These are phyloP conservation scores for Hyphopichia burtonii DNA, from an alignment of 1,139 yeast species.

Conservation along the genomic window DNA sequence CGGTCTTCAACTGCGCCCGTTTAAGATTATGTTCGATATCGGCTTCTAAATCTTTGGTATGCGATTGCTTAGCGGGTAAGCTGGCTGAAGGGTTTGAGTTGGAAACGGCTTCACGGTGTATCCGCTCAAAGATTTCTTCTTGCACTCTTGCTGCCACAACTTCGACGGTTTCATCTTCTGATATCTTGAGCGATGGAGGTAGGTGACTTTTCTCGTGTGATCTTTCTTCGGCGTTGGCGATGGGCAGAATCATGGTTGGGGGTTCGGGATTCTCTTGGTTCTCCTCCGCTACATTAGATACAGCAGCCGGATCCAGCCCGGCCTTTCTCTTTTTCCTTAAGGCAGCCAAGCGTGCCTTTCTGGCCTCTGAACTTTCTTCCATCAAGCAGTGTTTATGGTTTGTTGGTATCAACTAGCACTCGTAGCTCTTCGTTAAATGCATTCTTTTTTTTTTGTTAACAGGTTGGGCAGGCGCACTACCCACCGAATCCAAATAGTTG, in stretches of 20 bases:
- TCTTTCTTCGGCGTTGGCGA: too few species aligned
- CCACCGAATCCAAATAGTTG: neutral
- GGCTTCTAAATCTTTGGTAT: constrained; percentile 28
- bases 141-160: constrained; percentile 24
- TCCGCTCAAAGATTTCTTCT: constrained; percentile 15
- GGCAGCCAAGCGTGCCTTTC: constrained; percentile 25
- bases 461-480: too few species aligned
- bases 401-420: too few species aligned
- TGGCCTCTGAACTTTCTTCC: constrained; percentile 11
- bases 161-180: constrained; percentile 27
- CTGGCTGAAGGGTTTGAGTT: neutral
- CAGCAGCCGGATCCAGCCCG: neutral
- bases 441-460: too few species aligned
- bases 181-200: constrained; percentile 11
- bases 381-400: constrained; percentile 2
- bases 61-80: constrained; percentile 4
- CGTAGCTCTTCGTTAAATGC: too few species aligned
- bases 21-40: constrained; percentile 27
- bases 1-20: constrained; percentile 29
- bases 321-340: constrained; percentile 16
- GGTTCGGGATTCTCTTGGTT: too few species aligned
- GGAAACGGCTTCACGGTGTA: constrained; percentile 1
- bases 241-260: too few species aligned
- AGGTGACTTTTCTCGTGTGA: too few species aligned
- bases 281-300: neutral